phyloP scores from a whole-genome alignment of 306 rosid genomes.

The Sicyos baderoa region DNA sequence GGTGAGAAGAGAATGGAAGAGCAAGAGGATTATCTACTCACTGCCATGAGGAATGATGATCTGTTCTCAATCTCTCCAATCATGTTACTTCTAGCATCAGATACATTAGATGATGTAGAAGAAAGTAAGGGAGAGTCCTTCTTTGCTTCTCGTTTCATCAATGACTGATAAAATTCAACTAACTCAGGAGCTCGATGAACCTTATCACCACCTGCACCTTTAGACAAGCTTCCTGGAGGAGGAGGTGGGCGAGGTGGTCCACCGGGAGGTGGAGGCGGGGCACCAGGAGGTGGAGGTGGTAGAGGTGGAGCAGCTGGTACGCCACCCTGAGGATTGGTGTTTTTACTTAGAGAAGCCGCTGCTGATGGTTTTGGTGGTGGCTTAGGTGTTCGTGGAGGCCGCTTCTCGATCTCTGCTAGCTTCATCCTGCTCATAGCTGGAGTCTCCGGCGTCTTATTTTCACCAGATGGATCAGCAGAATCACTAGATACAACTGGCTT shows the following conservation, averaged over 20 bases:
- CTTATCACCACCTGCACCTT: constrained; percentile 36
- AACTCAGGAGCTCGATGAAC: constrained; percentile 58
- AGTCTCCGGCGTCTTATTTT: constrained; percentile 38
- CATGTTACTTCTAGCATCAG: constrained; percentile 89
- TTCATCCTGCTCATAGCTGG: constrained; percentile 70
- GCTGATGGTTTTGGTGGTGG: constrained; percentile 76
- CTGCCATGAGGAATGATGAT: constrained; percentile 94
- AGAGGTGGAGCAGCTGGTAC: constrained; percentile 44
- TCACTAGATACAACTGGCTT: constrained; percentile 42
- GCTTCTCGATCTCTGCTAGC: constrained; percentile 75
- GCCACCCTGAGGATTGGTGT: constrained; percentile 43
- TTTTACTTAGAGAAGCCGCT: constrained; percentile 31
- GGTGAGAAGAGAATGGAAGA: background rate
- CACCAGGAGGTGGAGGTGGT: constrained; percentile 64
- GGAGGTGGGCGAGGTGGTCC: constrained; percentile 92
- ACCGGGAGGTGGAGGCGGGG: constrained; percentile 40
- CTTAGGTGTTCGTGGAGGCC: constrained; percentile 74
- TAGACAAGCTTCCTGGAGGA: constrained; percentile 73
- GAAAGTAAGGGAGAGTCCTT: constrained; percentile 62
- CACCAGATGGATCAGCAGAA: constrained; percentile 48
- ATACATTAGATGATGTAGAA: constrained; percentile 57
- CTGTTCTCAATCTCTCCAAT: constrained; percentile 88
- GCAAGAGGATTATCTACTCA: constrained; percentile 30
- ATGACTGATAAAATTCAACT: constrained; percentile 88
- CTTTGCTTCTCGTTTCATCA: constrained; percentile 95